phyloP scores from a whole-genome alignment of 495 filamentous ascomycete species.

The Annulohypoxylon stygium region DNA sequence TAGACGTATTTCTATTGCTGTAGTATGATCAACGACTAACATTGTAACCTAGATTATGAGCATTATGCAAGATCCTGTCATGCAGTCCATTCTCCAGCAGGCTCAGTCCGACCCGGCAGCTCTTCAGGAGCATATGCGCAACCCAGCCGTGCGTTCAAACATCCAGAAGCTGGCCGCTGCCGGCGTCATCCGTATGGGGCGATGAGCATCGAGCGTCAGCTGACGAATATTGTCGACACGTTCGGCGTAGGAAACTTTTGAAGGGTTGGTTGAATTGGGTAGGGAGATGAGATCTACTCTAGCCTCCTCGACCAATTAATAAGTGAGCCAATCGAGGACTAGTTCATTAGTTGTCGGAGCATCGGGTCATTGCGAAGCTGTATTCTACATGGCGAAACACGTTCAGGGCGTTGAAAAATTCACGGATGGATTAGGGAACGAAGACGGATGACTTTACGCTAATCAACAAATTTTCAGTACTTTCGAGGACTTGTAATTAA shows the following conservation, averaged over 20 bases:
- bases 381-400: constrained; percentile 39
- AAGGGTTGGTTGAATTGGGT: not conserved
- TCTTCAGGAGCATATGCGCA: constrained; percentile 96
- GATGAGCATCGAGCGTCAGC: constrained; percentile 53
- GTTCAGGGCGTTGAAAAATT: constrained; percentile 43
- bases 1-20: not conserved
- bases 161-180: constrained; percentile 93
- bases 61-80: constrained; percentile 94
- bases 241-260: constrained; percentile 4
- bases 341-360: not conserved
- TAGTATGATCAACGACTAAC: constrained; percentile 51
- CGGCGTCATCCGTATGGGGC: constrained; percentile 87
- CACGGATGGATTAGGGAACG: constrained; percentile 27
- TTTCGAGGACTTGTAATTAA: not conserved
- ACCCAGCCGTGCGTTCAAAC: constrained; percentile 82
- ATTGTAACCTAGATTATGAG: constrained; percentile 74
- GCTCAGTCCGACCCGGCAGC: constrained; percentile 94
- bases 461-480: constrained; percentile 16
- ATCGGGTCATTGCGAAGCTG: constrained; percentile 22
- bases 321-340: not conserved
- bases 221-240: not conserved
- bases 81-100: constrained; percentile 97
- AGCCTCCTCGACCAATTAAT: not conserved
- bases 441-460: constrained; percentile 38
- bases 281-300: not conserved